These are phyloP conservation scores for Mucor circinelloides DNA, from an alignment of 371 early-diverging fungal genomes.

Conservation along the genomic window DNA sequence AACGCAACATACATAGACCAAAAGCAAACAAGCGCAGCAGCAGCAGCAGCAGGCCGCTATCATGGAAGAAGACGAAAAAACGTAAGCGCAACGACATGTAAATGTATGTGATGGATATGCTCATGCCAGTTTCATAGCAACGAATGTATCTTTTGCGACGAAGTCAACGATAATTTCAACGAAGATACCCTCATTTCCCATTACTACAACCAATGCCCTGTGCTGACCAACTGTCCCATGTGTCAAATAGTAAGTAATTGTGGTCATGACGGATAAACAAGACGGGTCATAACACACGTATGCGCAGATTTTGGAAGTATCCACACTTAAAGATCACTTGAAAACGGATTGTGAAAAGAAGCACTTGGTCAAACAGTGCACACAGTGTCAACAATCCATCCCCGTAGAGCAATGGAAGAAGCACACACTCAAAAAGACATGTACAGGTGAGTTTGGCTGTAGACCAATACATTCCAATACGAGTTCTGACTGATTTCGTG, in stretches of 20 bases:
- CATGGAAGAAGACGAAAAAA: slow-evolving; percentile 2
- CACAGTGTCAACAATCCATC: slow-evolving; percentile 65
- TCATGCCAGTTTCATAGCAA: background rate
- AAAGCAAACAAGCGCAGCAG: background rate
- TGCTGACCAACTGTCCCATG: slow-evolving; percentile 68
- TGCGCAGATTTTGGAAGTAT: slow-evolving; percentile 73
- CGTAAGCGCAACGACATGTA: background rate
- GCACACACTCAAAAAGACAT: slow-evolving; percentile 54
- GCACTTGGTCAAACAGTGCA: slow-evolving; percentile 66
- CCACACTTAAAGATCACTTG: slow-evolving; percentile 69
- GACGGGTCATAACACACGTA: background rate
- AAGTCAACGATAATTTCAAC: slow-evolving; percentile 65
- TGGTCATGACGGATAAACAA: background rate
- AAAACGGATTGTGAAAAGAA: slow-evolving; percentile 66
- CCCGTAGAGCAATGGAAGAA: slow-evolving; percentile 62
- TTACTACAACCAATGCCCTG: slow-evolving; percentile 78
- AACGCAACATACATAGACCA: background rate
- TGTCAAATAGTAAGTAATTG: slow-evolving; percentile 66
- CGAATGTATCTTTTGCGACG: slow-evolving; percentile 80
- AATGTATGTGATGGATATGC: background rate
- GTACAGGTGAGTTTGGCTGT: slow-evolving; percentile 17
- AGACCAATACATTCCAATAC: background rate
- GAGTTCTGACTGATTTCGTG: too few species aligned
- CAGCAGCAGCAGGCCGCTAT: background rate
- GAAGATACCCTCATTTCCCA: slow-evolving; percentile 76